These are phyloP conservation scores for Phytophthora vignae DNA, from an alignment of 352 stramenopile species.

Conservation along the genomic window DNA sequence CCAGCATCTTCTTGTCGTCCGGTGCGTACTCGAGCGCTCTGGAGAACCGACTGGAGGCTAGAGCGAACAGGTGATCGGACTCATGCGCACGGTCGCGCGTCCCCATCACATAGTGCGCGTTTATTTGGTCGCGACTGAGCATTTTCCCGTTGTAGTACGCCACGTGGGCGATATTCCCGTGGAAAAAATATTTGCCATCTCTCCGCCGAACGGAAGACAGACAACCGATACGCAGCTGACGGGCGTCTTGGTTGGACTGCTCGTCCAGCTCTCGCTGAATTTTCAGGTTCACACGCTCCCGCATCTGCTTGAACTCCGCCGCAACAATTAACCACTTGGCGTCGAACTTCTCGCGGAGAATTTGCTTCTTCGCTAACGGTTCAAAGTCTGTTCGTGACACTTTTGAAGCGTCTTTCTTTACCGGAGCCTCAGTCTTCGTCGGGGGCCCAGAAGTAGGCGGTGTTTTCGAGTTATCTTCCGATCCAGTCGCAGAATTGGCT, in stretches of 20 bases:
- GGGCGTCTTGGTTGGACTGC: constrained; percentile 58
- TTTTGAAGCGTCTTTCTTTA: constrained; percentile 72
- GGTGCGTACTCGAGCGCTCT: constrained; percentile 64
- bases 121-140: constrained; percentile 75
- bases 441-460: neutral
- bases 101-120: constrained; percentile 78
- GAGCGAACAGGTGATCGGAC: constrained; percentile 80
- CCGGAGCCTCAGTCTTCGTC: constrained; percentile 9
- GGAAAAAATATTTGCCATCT: constrained; percentile 89
- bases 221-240: constrained; percentile 80
- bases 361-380: constrained; percentile 81
- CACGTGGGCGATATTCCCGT: constrained; percentile 84
- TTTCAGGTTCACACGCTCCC: constrained; percentile 73
- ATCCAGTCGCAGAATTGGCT: constrained; percentile 3
- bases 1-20: constrained; percentile 70
- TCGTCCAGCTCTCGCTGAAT: constrained; percentile 76
- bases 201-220: constrained; percentile 61
- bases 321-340: constrained; percentile 57
- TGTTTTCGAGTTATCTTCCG: neutral
- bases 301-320: constrained; percentile 78
- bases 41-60: constrained; percentile 78
- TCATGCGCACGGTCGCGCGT: constrained; percentile 64
- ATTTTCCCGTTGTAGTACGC: constrained; percentile 77
- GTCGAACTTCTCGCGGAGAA: constrained; percentile 79
- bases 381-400: constrained; percentile 80